These are phyloP conservation scores for Colletotrichum sp. DNA, from an alignment of 2,329 filamentous ascomycete genomes.

Conservation along the genomic window DNA sequence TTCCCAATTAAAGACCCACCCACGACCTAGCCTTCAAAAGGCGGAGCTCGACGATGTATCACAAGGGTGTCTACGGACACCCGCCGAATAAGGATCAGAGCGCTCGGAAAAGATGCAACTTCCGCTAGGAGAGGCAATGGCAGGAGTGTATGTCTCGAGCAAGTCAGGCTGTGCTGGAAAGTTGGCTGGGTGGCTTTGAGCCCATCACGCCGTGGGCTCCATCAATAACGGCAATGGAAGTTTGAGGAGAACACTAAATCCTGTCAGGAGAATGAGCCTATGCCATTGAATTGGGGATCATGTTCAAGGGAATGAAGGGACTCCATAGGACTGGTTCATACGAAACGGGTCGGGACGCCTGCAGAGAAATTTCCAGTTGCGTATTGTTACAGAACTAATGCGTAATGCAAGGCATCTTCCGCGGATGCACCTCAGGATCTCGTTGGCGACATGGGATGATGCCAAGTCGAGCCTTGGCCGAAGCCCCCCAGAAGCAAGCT, in stretches of 20 bases:
- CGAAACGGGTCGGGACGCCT: background rate
- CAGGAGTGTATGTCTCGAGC: background rate
- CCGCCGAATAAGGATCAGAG: background rate
- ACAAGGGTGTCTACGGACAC: background rate
- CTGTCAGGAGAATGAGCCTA: no score
- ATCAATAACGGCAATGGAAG: background rate
- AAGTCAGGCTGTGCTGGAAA: background rate
- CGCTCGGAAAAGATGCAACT: background rate
- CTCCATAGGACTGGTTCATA: background rate
- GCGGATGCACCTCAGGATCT: background rate
- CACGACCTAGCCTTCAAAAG: background rate
- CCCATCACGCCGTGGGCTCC: background rate
- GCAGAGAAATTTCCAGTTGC: background rate
- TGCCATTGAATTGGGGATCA: no score
- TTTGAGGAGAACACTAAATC: background rate
- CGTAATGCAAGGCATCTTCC: background rate
- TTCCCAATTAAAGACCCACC: background rate
- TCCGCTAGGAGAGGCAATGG: background rate
- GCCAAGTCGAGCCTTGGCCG: no score
- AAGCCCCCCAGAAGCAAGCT: no score
- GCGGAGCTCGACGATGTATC: background rate
- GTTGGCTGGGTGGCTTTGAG: background rate
- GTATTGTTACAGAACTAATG: background rate
- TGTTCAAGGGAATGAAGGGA: rapidly evolving
- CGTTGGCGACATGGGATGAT: no score